A percentile compares a stretch with the other conserved stretches of the same genome.
Evolutionary conservation across 1,284 basidiomycete species (phyloP).

Genomic region (Phlebopus sp.): DNA sequence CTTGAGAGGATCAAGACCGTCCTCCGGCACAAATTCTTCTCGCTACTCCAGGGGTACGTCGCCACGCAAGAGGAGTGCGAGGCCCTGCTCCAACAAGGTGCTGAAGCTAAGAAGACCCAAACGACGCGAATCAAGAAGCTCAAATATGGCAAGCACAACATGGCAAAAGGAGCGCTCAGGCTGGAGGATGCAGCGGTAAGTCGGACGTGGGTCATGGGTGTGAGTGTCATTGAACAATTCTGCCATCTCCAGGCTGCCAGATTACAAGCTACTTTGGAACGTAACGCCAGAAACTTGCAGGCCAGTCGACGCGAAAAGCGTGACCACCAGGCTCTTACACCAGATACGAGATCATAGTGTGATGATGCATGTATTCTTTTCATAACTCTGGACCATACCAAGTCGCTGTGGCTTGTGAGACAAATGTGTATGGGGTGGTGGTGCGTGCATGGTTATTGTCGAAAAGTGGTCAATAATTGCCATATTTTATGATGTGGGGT

Average conservation of each 20-base stretch:
- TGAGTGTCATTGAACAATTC: neutral
- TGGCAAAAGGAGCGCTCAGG: slow-evolving; percentile 78
- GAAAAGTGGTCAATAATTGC: slow-evolving; percentile 5
- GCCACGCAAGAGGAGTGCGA: slow-evolving; percentile 72
- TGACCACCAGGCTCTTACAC: slow-evolving; percentile 21
- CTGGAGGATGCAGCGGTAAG: slow-evolving; percentile 78
- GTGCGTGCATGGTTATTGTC: slow-evolving; percentile 14
- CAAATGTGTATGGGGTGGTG: slow-evolving; percentile 17
- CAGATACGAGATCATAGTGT: slow-evolving; percentile 14
- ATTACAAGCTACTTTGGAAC: slow-evolving; percentile 55
- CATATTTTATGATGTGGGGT: slow-evolving; percentile 43
- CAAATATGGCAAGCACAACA: slow-evolving; percentile 72
- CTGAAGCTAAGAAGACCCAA: slow-evolving; percentile 42
- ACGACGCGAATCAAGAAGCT: slow-evolving; percentile 43
- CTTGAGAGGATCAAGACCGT: slow-evolving; percentile 82
- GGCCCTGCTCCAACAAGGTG: slow-evolving; percentile 52
- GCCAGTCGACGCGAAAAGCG: slow-evolving; percentile 28
- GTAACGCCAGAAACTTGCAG: slow-evolving; percentile 48
- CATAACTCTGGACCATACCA: slow-evolving; percentile 18
- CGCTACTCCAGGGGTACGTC: slow-evolving; percentile 71
- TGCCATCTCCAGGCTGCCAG: slow-evolving; percentile 45
- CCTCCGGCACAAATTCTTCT: slow-evolving; percentile 84
- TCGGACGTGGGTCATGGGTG: neutral
- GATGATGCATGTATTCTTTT: slow-evolving; percentile 15
- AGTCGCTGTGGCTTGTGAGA: slow-evolving; percentile 25